Evolutionary conservation across 1,284 basidiomycete genomes (phyloP), one percentile per base, ranked within the genome.

Genomic region (Cryptococcus amylolentus): DNA sequence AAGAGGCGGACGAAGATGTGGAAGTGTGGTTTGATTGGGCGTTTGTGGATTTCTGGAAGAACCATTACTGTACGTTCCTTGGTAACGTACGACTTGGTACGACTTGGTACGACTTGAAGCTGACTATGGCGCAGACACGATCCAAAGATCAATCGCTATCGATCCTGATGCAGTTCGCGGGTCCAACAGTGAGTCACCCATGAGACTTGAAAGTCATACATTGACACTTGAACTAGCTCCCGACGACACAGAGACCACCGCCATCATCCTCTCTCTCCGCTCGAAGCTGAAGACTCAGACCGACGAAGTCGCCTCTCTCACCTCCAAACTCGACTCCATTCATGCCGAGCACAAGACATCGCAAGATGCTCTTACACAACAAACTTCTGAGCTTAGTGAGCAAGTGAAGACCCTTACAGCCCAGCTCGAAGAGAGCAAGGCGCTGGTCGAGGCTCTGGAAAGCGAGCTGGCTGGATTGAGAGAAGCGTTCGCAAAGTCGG

Each of bases 11-110:
- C 54, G 83, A 83, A 60, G 88, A 89, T 64, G 84, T 84, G n/a
- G 94, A 94, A 72, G 80, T 97, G 37, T 98, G 94, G 95, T 91
- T 98, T 71, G 93, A 98, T 72, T 98, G 93, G 91, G 84, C 87
- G 2, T 98, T 98, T 77, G 87, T 97, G n/a, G 95, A 98, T 75
- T 98, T 98, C 73, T 94, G 92, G 88, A 97, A 98, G 78, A 91
- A 91, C 52, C 93, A 95, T 71, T 95, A 92, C 68, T 90, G 93
- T 94, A 66, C 71, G 89, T 80, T 23, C 23, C 23, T 23, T 3
- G 23, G 1, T 23, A 23, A 23, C 2, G 2, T 26, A 23, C 14
- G n/a, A 46, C 23, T 26, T n/a, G 26, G 2, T 26, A 23, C 14
- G n/a, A 46, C 23, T 26, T n/a, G 26, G 46, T 1, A 16, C 20